These are phyloP conservation scores for Colletotrichum sp. DNA, from an alignment of 2,329 filamentous ascomycete genomes.

Conservation along the genomic window DNA sequence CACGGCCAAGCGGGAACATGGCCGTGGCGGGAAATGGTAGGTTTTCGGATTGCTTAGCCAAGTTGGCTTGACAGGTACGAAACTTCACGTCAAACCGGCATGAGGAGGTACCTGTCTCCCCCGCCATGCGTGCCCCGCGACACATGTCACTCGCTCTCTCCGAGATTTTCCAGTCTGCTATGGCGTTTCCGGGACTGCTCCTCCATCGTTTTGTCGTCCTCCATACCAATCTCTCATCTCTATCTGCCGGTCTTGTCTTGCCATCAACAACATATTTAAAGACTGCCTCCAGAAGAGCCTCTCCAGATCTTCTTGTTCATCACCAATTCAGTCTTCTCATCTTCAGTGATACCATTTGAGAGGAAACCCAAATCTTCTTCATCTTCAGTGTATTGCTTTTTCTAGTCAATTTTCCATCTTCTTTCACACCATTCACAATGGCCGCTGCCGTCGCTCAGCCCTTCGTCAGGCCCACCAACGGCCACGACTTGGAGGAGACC, in stretches of 20 bases:
- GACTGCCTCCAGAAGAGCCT: not conserved
- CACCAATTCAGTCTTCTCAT: not conserved
- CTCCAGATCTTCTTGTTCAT: not conserved
- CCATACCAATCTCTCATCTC: not conserved
- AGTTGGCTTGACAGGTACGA: not conserved
- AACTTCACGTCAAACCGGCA: not conserved
- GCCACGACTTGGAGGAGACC: slow-evolving; percentile 45
- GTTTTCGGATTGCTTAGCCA: slow-evolving; percentile 13
- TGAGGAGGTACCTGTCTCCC: not conserved
- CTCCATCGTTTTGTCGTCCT: not conserved
- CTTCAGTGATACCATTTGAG: not conserved
- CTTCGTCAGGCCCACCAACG: slow-evolving; percentile 16
- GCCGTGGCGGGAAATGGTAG: not conserved
- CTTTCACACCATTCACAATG: slow-evolving; percentile 3
- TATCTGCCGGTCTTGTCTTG: not conserved
- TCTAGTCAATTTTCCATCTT: not conserved
- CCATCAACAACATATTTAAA: slow-evolving; percentile 19
- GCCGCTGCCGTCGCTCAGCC: slow-evolving; percentile 11
- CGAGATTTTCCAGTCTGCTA: slow-evolving; percentile 1
- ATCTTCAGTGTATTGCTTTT: not conserved
- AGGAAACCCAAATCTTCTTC: not conserved
- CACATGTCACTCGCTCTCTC: slow-evolving; percentile 1
- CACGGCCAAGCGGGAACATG: not conserved
- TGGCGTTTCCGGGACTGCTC: not conserved
- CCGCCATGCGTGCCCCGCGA: not conserved